These are phyloP conservation scores for Talaromyces proteolyticus DNA, from an alignment of 495 filamentous ascomycete genomes.

Conservation along the genomic window DNA sequence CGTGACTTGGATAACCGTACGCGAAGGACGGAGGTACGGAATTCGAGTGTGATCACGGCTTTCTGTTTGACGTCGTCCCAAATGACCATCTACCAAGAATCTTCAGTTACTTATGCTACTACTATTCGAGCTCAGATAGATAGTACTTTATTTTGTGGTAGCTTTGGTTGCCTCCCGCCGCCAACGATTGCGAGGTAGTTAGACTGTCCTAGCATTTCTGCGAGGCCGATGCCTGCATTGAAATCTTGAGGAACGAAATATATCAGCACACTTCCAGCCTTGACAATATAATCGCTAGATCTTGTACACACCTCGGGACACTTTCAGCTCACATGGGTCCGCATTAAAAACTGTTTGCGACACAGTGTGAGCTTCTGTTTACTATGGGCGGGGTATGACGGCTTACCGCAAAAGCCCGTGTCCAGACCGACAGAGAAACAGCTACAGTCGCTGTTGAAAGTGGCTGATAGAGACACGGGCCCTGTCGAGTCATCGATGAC, in stretches of 20 bases:
- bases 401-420: constrained; percentile 78
- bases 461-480: constrained; percentile 72
- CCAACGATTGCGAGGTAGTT: constrained; percentile 89
- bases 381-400: constrained; percentile 1
- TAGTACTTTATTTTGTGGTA: constrained; percentile 76
- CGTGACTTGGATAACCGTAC: constrained; percentile 71
- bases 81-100: constrained; percentile 58
- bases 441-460: constrained; percentile 81
- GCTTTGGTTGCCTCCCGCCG: constrained; percentile 81
- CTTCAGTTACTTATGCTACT: not conserved
- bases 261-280: not conserved
- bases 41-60: constrained; percentile 65
- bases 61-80: constrained; percentile 88
- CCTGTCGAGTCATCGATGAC: constrained; percentile 71
- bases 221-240: constrained; percentile 77
- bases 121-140: constrained; percentile 2
- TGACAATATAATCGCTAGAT: too few species aligned
- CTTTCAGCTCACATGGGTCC: constrained; percentile 69
- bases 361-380: constrained; percentile 5
- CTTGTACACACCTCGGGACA: constrained; percentile 49
- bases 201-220: constrained; percentile 80
- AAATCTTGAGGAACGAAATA: constrained; percentile 51
- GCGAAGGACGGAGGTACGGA: constrained; percentile 68
- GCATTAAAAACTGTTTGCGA: constrained; percentile 63
- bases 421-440: constrained; percentile 89